Conservation (phyloP, 202 grass and related monocot species). For the Dendrocalamus latiflorus region DNA sequence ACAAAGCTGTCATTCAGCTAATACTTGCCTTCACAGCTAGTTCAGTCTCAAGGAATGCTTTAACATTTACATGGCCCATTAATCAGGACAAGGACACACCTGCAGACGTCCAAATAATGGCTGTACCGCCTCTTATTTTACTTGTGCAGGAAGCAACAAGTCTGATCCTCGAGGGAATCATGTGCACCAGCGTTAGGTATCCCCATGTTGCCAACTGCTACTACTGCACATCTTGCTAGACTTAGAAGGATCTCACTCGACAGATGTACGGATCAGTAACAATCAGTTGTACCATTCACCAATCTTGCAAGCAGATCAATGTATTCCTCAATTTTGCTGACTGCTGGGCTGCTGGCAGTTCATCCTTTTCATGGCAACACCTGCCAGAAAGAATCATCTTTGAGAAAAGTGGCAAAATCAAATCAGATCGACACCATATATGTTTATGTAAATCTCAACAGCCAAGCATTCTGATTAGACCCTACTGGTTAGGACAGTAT, state of each 20-base stretch:
- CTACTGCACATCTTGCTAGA: background rate
- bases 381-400: background rate
- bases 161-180: background rate
- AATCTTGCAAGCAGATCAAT: background rate
- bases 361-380: background rate
- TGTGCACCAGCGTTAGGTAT: conserved; percentile 1
- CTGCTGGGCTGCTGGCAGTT: background rate
- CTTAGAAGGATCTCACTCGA: background rate
- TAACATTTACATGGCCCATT: background rate
- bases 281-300: background rate
- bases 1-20: background rate
- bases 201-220: background rate
- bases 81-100: background rate
- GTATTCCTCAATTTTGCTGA: background rate
- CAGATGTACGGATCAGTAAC: background rate
- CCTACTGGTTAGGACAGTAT: background rate
- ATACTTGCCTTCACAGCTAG: background rate
- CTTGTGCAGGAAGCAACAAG: conserved; percentile 3
- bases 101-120: background rate
- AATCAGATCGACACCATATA: background rate
- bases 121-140: background rate
- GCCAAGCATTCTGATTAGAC: background rate
- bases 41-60: background rate
- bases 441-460: background rate
- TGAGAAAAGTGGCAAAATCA: background rate